Conservation (phyloP, 2,329 filamentous ascomycete genomes). For the Colletotrichum sojae region DNA sequence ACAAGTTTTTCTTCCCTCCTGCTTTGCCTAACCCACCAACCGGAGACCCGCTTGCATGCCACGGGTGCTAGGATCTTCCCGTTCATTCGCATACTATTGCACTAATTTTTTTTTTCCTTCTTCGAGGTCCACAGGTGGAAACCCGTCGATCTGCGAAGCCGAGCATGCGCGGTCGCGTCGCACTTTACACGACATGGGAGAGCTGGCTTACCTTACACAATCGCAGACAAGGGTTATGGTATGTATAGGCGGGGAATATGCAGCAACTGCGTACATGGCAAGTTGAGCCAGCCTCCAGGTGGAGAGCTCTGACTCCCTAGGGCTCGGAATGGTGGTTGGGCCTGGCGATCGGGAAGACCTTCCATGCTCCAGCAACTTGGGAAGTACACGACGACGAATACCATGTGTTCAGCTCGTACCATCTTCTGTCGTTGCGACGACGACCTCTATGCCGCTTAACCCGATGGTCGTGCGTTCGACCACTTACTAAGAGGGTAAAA, state of each 20-base stretch:
- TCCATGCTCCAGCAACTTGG: constrained; percentile 1
- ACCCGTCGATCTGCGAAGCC: constrained; percentile 15
- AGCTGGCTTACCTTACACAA: not conserved
- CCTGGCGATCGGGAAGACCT: constrained; percentile 23
- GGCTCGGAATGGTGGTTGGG: too few relatives aligned
- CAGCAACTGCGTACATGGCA: too few relatives aligned
- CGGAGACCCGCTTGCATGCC: constrained; percentile 31
- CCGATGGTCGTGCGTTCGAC: constrained; percentile 8
- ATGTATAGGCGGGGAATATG: too few relatives aligned
- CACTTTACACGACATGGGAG: not conserved
- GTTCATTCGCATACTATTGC: constrained; percentile 11
- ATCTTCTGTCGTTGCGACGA: constrained; percentile 3
- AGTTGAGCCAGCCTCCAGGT: too few relatives aligned
- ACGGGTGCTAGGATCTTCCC: constrained; percentile 34
- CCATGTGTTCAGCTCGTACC: constrained; percentile 15
- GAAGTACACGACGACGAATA: not conserved
- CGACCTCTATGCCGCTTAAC: constrained; percentile 22
- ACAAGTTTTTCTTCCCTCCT: constrained; percentile 6
- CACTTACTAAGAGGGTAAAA: not conserved
- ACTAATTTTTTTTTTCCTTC: not conserved
- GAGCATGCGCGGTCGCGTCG: not conserved
- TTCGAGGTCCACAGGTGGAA: constrained; percentile 6
- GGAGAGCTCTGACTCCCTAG: too few relatives aligned
- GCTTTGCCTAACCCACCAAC: constrained; percentile 18
- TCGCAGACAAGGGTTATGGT: too few relatives aligned